Conservation (phyloP, 31 red algal species). For the Asparagopsis taxiformis region DNA sequence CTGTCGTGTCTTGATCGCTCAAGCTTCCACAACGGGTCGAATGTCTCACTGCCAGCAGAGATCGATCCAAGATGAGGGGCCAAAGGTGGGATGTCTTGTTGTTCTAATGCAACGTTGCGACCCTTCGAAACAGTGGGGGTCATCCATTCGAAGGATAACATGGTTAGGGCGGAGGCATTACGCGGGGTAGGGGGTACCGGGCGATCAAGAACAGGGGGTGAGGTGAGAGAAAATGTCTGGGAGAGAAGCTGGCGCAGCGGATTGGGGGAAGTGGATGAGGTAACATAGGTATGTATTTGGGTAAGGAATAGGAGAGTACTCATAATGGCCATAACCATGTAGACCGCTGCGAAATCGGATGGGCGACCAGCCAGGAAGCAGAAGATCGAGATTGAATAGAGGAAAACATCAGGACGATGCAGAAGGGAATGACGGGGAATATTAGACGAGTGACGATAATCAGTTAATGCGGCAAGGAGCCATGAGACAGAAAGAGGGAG, state of each 20-base stretch:
- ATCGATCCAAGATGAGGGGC: not conserved
- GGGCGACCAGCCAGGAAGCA: not conserved
- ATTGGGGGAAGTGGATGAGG: not conserved
- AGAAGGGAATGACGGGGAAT: not conserved
- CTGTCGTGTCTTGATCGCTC: not conserved
- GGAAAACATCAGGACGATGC: not conserved
- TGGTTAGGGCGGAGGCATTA: conserved; percentile 2
- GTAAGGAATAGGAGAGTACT: not conserved
- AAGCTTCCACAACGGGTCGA: not conserved
- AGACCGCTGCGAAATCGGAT: not conserved
- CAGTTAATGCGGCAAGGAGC: not conserved
- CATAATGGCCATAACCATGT: not conserved
- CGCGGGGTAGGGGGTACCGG: conserved; percentile 17
- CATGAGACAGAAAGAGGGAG: not conserved
- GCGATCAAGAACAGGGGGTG: not conserved
- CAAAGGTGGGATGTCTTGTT: conserved; percentile 13
- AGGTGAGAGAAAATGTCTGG: not conserved
- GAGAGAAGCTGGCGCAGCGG: not conserved
- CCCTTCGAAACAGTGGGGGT: conserved; percentile 10
- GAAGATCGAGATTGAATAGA: not conserved
- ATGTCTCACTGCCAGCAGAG: not conserved
- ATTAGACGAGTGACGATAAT: not conserved
- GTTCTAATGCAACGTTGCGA: conserved; percentile 10
- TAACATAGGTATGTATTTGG: not conserved
- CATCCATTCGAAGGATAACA: conserved; percentile 39